Conservation (phyloP, 345 rosid genomes). For the Citrus maxima region DNA sequence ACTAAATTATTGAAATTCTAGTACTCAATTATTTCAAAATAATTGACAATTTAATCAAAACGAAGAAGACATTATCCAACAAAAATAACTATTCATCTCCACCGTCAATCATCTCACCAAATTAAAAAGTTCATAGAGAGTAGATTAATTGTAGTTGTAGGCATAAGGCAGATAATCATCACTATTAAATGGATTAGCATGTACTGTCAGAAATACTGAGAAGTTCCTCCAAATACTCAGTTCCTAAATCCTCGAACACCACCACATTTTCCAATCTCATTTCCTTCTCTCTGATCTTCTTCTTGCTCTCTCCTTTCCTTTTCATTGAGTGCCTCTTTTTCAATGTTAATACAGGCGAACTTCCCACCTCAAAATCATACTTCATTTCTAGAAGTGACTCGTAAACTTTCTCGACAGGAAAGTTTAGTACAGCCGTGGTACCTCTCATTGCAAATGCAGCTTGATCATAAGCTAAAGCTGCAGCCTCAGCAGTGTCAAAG, state of each 20-base stretch:
- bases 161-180: conserved; percentile 3
- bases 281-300: conserved; percentile 36
- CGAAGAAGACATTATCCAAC: neutral
- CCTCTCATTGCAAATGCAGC: conserved; percentile 67
- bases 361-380: conserved; percentile 27
- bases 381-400: conserved; percentile 46
- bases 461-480: conserved; percentile 71
- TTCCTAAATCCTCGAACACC: conserved; percentile 61
- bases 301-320: conserved; percentile 37
- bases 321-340: conserved; percentile 47
- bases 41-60: neutral
- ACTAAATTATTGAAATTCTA: neutral
- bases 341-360: conserved; percentile 52
- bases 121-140: neutral
- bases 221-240: conserved; percentile 59
- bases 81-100: neutral
- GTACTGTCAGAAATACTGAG: conserved; percentile 32
- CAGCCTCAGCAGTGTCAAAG: conserved; percentile 59
- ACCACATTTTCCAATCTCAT: conserved; percentile 30
- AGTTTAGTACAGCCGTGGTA: conserved; percentile 46
- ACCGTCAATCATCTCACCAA: neutral
- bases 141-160: neutral
- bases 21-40: neutral
- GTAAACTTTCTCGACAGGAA: conserved; percentile 40
- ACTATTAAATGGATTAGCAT: no score